These are phyloP conservation scores for Rosa lucieae DNA, from an alignment of 306 rosid genomes.

Conservation along the genomic window DNA sequence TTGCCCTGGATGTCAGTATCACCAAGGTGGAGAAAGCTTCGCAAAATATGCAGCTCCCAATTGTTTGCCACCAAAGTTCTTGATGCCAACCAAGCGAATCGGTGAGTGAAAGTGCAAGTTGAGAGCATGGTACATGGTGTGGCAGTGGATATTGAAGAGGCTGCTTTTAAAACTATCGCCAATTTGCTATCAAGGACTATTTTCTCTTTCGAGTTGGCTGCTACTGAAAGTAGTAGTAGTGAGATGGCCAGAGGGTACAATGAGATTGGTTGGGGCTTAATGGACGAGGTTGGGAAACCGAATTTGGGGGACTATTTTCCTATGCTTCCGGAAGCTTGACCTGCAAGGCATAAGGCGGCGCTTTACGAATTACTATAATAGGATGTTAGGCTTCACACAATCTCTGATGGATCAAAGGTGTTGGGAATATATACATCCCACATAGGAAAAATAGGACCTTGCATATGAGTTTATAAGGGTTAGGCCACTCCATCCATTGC, in stretches of 20 bases:
- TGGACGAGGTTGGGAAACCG: conserved; percentile 9
- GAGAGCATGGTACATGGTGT: conserved; percentile 16
- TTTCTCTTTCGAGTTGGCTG: conserved; percentile 39
- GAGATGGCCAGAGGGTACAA: conserved; percentile 4
- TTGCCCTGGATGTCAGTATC: too few relatives aligned
- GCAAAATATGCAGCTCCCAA: too few relatives aligned
- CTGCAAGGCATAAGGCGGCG: background rate
- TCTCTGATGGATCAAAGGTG: background rate
- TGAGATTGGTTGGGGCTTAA: too few relatives aligned
- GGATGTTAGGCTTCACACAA: background rate
- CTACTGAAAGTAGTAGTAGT: background rate
- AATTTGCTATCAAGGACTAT: conserved; percentile 43
- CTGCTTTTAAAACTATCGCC: conserved; percentile 37
- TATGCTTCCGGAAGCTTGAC: conserved; percentile 7
- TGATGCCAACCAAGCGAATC: too few relatives aligned
- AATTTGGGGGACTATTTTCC: conserved; percentile 20
- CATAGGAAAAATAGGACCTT: too few relatives aligned
- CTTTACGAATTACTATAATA: background rate
- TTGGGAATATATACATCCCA: too few relatives aligned
- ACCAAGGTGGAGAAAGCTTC: too few relatives aligned
- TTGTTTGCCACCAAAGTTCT: too few relatives aligned
- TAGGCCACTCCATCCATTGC: too few relatives aligned
- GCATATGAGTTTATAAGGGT: too few relatives aligned
- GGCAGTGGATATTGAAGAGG: conserved; percentile 37
- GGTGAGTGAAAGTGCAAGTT: too few relatives aligned